A percentile compares a stretch with the other conserved stretches of the same genome.
Evolutionary conservation across 352 stramenopile species (phyloP).

Genomic region (Globisporangium emineosum): DNA sequence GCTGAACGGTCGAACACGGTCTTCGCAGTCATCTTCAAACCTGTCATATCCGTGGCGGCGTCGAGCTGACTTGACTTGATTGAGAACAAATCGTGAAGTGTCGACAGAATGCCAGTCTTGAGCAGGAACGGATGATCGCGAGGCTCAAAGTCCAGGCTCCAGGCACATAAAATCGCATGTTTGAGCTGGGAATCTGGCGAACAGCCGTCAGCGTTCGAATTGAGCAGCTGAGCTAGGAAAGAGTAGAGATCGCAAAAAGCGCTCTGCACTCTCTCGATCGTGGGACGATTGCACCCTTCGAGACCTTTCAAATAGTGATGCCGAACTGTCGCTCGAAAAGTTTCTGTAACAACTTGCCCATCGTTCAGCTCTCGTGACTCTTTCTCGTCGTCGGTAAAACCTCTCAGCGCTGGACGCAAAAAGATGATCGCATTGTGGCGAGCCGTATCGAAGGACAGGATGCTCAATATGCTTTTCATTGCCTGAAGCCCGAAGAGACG

Average conservation of each 20-base stretch:
- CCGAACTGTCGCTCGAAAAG: conserved; percentile 78
- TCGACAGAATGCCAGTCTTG: conserved; percentile 72
- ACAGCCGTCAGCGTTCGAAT: conserved; percentile 18
- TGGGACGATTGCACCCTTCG: conserved; percentile 72
- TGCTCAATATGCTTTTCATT: conserved; percentile 70
- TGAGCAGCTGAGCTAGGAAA: conserved; percentile 58
- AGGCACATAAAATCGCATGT: conserved; percentile 78
- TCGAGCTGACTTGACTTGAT: conserved; percentile 51
- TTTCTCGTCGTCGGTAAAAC: conserved; percentile 84
- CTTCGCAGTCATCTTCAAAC: conserved; percentile 20
- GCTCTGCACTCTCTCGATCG: conserved; percentile 48
- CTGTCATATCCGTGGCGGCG: conserved; percentile 24
- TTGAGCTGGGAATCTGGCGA: conserved; percentile 59
- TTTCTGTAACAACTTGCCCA: conserved; percentile 70
- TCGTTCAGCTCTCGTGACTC: conserved; percentile 78
- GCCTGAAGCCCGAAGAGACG: conserved; percentile 78
- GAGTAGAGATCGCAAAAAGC: conserved; percentile 80
- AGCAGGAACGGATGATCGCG: conserved; percentile 80
- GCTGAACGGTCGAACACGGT: conserved; percentile 9
- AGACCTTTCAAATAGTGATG: conserved; percentile 88
- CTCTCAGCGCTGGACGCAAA: conserved; percentile 76
- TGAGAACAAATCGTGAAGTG: conserved; percentile 73
- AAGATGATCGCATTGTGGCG: conserved; percentile 81
- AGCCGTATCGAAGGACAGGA: conserved; percentile 73
- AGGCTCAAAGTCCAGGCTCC: conserved; percentile 82